Conservation (phyloP, 2,329 filamentous ascomycete genomes). For the Cordyceps cateniannulata region DNA sequence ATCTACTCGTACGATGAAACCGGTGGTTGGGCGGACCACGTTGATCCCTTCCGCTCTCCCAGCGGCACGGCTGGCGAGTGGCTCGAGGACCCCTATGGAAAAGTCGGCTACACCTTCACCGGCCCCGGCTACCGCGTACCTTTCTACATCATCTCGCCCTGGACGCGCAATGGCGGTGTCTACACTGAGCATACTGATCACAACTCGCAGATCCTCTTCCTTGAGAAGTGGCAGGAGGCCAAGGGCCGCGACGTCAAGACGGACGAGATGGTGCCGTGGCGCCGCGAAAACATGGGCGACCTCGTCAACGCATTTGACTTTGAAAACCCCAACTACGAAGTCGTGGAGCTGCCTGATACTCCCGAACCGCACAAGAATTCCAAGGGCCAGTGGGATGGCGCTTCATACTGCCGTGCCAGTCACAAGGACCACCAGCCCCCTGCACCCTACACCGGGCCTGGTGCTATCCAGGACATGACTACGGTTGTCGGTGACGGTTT, state of each 20-base stretch:
- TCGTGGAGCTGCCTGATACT: constrained; percentile 40
- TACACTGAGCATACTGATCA: constrained; percentile 50
- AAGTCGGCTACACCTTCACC: constrained; percentile 31
- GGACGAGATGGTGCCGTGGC: constrained; percentile 25
- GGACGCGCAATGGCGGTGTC: constrained; percentile 46
- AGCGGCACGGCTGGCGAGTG: constrained; percentile 45
- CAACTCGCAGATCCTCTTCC: constrained; percentile 47
- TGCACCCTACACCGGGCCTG: constrained; percentile 38
- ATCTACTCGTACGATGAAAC: constrained; percentile 41
- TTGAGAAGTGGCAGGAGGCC: constrained; percentile 40
- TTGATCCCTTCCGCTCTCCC: constrained; percentile 43
- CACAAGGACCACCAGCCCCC: constrained; percentile 32
- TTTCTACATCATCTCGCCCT: constrained; percentile 50
- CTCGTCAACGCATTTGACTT: constrained; percentile 36
- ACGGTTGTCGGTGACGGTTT: constrained; percentile 45
- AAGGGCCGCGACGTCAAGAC: constrained; percentile 33
- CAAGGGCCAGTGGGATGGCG: constrained; percentile 38
- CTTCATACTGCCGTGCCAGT: constrained; percentile 35
- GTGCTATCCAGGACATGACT: constrained; percentile 30
- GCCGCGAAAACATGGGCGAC: constrained; percentile 27
- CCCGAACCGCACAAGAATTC: constrained; percentile 34
- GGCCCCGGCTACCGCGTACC: constrained; percentile 40
- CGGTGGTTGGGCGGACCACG: constrained; percentile 49
- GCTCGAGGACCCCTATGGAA: constrained; percentile 35
- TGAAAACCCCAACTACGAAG: constrained; percentile 40